Base-by-base conservation (phyloP, 1,284 basidiomycete genomes). In the Hypsizygus ulmarius region DNA sequence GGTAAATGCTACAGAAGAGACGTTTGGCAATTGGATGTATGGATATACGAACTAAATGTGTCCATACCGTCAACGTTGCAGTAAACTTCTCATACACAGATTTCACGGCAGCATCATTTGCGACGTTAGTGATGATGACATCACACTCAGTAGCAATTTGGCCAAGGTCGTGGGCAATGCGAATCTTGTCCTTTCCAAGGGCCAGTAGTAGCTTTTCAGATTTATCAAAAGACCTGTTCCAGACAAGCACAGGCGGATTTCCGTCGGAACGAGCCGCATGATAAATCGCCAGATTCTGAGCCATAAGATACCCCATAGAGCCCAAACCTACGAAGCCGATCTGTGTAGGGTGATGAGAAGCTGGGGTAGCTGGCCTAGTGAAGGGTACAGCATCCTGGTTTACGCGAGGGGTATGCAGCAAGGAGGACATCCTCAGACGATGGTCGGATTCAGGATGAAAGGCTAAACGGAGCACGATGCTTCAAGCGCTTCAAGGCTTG, bases 61-160 rank as follows among this genome's bases (percentile, higher is more conserved):
- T 15, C 4, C 51, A 15, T 51, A 74, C 74, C 58, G 60, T 64
- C 14, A 91, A 72, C 1, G 77, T 77, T 33, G 76, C 69, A n/a
- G 78, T 75, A 43, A 93, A 80, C 44, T 79, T 64, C 37, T 74
- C 68, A 62, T 88, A 93, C 6, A 90, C 74, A n/a, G 64, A 67
- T 63, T 80, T 79, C 7, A 91, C 87, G 7, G 81, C 87, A 6
- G 77, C 78, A 59, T 97, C 93, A 55, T 78, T 80, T 11, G 80
- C 77, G 21, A 96, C 75, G 52, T 79, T 85, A 35, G 89, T 89
- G 62, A 96, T 71, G 60, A 96, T 78, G 55, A 96, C 69, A 67
- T 96, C 90, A 62, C 87, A 89, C 59, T 84, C 72, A 10, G 55
- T 61, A 1, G 75, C 87, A 47, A 92, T 57, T 50, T 89, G 73